These are phyloP conservation scores for Cyathus striatus DNA, from an alignment of 768 basidiomycete species.

Conservation along the genomic window DNA sequence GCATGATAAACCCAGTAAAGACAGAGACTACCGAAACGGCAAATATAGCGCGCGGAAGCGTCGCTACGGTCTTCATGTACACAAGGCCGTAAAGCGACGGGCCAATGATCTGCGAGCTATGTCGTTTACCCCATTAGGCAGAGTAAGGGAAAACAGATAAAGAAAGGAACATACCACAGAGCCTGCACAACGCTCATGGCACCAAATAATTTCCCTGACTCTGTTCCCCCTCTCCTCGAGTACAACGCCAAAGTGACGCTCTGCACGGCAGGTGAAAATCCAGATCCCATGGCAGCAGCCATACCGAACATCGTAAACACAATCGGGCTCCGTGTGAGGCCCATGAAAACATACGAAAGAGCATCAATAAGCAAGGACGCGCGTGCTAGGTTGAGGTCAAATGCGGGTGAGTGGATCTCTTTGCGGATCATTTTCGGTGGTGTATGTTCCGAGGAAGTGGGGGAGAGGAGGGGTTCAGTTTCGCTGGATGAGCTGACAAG, in stretches of 20 bases:
- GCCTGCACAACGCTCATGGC: slow-evolving; percentile 73
- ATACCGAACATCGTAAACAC: slow-evolving; percentile 48
- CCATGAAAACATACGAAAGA: slow-evolving; percentile 44
- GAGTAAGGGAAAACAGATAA: background rate
- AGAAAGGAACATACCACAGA: slow-evolving; percentile 42
- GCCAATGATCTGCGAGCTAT: slow-evolving; percentile 62
- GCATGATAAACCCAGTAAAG: slow-evolving; percentile 34
- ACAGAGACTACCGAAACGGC: slow-evolving; percentile 41
- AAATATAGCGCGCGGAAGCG: slow-evolving; percentile 68
- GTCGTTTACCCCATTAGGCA: slow-evolving; percentile 1
- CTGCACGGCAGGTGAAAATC: slow-evolving; percentile 62
- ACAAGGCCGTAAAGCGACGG: slow-evolving; percentile 70
- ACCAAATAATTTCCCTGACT: slow-evolving; percentile 76
- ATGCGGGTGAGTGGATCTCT: slow-evolving; percentile 36
- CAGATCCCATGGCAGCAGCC: slow-evolving; percentile 53
- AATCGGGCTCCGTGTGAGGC: slow-evolving; percentile 35
- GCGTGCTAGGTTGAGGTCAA: slow-evolving; percentile 71
- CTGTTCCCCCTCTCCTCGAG: slow-evolving; percentile 45
- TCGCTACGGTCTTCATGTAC: slow-evolving; percentile 66
- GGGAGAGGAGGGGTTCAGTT: slow-evolving; percentile 22
- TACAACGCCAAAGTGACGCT: slow-evolving; percentile 71
- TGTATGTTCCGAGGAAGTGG: background rate
- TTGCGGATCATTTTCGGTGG: slow-evolving; percentile 11
- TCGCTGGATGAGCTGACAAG: slow-evolving; percentile 14
- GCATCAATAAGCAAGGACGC: slow-evolving; percentile 56